Percentiles rank a stretch among this genome's conserved stretches.
Evolutionary conservation across 2,329 filamentous ascomycete species (phyloP).

Genomic region (Penicillium corylophilum): DNA sequence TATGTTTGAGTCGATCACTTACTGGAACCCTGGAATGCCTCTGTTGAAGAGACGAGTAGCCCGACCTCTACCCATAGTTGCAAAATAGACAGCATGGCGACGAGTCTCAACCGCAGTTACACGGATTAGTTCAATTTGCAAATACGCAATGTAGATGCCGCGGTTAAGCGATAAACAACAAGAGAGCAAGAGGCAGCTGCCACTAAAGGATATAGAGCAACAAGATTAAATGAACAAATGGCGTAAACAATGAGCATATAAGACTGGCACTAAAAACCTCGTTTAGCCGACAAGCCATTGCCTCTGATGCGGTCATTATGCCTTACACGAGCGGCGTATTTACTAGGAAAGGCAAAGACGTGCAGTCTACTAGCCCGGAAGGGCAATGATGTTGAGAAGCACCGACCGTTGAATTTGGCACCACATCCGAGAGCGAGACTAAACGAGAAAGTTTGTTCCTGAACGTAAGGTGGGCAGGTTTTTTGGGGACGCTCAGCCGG

Average conservation of each 20-base stretch:
- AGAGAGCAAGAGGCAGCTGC: background rate
- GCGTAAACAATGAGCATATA: slow-evolving; percentile 1
- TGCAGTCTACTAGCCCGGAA: background rate
- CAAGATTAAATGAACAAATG: background rate
- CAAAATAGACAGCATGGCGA: background rate
- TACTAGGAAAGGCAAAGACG: slow-evolving; percentile 4
- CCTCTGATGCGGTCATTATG: slow-evolving; percentile 3
- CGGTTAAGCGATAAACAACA: background rate
- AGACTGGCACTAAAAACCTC: background rate
- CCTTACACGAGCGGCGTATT: background rate
- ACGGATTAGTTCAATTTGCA: background rate
- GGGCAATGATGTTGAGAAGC: background rate
- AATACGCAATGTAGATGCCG: background rate
- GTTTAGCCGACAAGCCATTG: background rate
- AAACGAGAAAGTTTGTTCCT: slow-evolving; percentile 2
- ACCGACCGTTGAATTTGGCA: background rate
- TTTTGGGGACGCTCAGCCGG: background rate
- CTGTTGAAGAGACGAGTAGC: background rate
- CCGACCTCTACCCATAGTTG: background rate
- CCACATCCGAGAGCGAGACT: background rate
- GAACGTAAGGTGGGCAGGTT: slow-evolving; percentile 1
- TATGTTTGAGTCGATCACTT: background rate
- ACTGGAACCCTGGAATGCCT: background rate
- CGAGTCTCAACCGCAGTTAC: background rate
- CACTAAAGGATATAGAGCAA: background rate